Conservation (phyloP, 1,284 basidiomycete species). For the Cerrena zonata region DNA sequence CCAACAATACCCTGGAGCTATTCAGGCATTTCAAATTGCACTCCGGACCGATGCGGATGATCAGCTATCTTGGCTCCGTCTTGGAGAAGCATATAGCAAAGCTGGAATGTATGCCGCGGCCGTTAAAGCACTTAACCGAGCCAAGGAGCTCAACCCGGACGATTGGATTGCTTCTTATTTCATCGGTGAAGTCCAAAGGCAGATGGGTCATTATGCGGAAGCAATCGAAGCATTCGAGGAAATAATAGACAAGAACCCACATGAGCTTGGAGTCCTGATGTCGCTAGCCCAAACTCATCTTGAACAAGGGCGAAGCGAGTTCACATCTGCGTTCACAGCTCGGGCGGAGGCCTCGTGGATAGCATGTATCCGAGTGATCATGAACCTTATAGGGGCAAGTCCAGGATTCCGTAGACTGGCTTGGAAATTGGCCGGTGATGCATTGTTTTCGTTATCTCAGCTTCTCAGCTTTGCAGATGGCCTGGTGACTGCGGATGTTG, state of each 20-base stretch:
- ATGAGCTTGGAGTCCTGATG: slow-evolving; percentile 67
- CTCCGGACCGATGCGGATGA: slow-evolving; percentile 79
- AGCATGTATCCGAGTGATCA: slow-evolving; percentile 49
- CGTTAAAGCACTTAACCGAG: slow-evolving; percentile 78
- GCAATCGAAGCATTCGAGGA: slow-evolving; percentile 67
- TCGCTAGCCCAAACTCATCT: slow-evolving; percentile 75
- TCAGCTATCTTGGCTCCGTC: slow-evolving; percentile 76
- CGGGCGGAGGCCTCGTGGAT: slow-evolving; percentile 74
- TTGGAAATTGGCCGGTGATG: slow-evolving; percentile 87
- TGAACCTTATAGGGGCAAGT: slow-evolving; percentile 51
- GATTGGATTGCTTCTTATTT: slow-evolving; percentile 86
- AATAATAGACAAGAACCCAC: slow-evolving; percentile 54
- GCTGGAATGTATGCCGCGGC: slow-evolving; percentile 87
- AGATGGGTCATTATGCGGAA: slow-evolving; percentile 71
- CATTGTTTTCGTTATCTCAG: slow-evolving; percentile 60
- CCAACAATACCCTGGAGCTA: slow-evolving; percentile 72
- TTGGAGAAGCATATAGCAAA: slow-evolving; percentile 88
- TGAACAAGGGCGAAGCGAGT: slow-evolving; percentile 64
- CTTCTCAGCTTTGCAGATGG: slow-evolving; percentile 40
- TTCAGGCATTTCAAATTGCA: slow-evolving; percentile 83
- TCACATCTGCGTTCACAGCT: slow-evolving; percentile 62
- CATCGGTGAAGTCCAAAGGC: slow-evolving; percentile 80
- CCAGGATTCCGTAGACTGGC: slow-evolving; percentile 64
- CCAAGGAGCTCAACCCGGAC: slow-evolving; percentile 60
- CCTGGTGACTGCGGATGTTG: slow-evolving; percentile 29